Evolutionary conservation across 805 yeast genomes (phyloP), one percentile per base, ranked within the genome.

Genomic region (Priceomyces castillae): DNA sequence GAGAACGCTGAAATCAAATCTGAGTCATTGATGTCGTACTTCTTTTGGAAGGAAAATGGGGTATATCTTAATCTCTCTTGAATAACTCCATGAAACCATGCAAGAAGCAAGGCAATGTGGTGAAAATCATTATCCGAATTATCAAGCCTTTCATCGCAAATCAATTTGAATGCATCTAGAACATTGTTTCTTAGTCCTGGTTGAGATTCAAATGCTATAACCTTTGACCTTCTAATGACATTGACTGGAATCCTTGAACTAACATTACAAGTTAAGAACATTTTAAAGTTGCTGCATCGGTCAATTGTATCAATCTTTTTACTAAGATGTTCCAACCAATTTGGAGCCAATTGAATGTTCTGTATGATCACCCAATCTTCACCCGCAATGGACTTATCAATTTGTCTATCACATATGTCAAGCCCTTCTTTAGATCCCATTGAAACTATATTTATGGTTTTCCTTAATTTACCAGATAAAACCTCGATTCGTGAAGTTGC

Each of bases 321-420:
- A 39, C 73, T 82, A 15, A 86, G 60, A 7, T 67, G 55, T 11
- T 73, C 77, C 20, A 86, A 64, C 89, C 95, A 84, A 2, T 57
- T 59, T 1, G 76, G 65, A 0, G 94, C 79, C 73, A 85, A 75
- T 46, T 92, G 96, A 10, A 87, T 67, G 55, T 90, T 90, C 57
- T 92, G 96, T 23, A 92, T 61, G 22, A 90, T 53, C 0, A 92
- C 60, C 96, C 96, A 89, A 1, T 59, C 53, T 0, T 87, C 89
- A 1, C 56, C 56, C n/a, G 57, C 63, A 1, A 73, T 56, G 0
- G 80, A 78, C 7, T 58, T 61, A 1, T 58, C 54, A 7, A 88
- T 63, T n/a, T 79, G 78, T 39, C 67, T 63, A 17, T 76, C 77
- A 0, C 92, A 90, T 33, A 71, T 63, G 2, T 67, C 74, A 1